Evolutionary conservation across 805 yeast genomes (phyloP).

Genomic region (Pichia exigua): DNA sequence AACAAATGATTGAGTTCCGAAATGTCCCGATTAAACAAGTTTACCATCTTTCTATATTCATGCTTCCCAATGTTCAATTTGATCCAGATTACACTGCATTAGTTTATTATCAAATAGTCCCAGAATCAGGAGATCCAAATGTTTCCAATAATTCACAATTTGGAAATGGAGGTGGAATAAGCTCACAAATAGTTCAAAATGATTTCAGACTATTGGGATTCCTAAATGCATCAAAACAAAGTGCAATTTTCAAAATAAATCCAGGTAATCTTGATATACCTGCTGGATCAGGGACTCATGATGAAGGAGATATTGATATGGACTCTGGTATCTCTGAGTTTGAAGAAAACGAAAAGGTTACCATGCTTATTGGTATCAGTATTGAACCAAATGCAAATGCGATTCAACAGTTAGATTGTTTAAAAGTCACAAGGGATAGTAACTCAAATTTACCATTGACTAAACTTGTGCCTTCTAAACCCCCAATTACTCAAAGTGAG

Average conservation of each 20-base stretch:
- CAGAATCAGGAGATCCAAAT: conserved; percentile 23
- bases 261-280: conserved; percentile 23
- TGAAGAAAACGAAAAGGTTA: conserved; percentile 9
- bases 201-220: conserved; percentile 63
- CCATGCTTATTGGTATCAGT: conserved; percentile 68
- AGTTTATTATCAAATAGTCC: conserved; percentile 72
- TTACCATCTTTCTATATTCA: conserved; percentile 75
- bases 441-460: conserved; percentile 19
- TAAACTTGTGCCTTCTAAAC: conserved; percentile 28
- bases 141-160: conserved; percentile 10
- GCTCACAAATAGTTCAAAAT: conserved; percentile 18
- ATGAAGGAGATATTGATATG: conserved; percentile 42
- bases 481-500: conserved; percentile 18
- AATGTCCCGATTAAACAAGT: conserved; percentile 48
- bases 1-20: conserved; percentile 56
- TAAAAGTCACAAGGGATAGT: conserved; percentile 18
- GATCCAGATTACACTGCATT: conserved; percentile 74
- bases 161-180: background rate
- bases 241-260: conserved; percentile 83
- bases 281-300: conserved; percentile 1
- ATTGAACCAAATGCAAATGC: conserved; percentile 74
- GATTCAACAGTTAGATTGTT: conserved; percentile 39
- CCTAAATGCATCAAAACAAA: conserved; percentile 60
- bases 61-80: conserved; percentile 71
- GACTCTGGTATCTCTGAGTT: conserved; percentile 33